phyloP scores from a whole-genome alignment of 495 filamentous ascomycete genomes.

The Neurospora sp. region DNA sequence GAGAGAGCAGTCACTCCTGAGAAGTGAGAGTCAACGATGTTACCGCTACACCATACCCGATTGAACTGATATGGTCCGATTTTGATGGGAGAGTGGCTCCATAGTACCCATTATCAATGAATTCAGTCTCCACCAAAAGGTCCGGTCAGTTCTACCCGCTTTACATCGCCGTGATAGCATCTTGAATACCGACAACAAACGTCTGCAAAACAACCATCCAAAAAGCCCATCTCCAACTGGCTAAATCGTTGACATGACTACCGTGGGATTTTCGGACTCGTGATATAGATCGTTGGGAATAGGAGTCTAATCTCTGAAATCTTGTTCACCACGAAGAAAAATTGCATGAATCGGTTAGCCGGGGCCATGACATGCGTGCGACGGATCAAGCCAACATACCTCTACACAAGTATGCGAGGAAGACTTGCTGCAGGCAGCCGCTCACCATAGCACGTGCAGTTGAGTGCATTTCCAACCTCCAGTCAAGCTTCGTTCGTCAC shows the following conservation, averaged over 20 bases:
- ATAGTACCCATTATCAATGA: background rate
- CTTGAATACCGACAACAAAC: background rate
- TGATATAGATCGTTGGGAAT: no score
- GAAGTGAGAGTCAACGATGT: background rate
- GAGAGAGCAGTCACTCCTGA: background rate
- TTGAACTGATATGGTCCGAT: background rate
- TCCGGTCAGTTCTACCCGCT: background rate
- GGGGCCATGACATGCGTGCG: no score
- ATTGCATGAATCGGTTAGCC: no score
- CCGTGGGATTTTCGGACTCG: no score
- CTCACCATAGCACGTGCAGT: background rate
- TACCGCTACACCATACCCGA: background rate
- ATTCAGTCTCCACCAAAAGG: background rate
- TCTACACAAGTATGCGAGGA: background rate
- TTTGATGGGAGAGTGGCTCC: background rate
- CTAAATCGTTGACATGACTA: background rate
- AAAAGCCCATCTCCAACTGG: background rate
- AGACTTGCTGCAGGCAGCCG: background rate
- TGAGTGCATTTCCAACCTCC: background rate
- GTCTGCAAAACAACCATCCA: background rate
- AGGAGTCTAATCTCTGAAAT: background rate
- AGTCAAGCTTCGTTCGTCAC: background rate
- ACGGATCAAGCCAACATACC: no score
- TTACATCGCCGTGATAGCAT: background rate
- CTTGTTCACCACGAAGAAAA: no score